Percentiles rank a stretch among this genome's conserved stretches.
Conservation (phyloP, 1,284 basidiomycete genomes). For the Serendipita sp. region DNA sequence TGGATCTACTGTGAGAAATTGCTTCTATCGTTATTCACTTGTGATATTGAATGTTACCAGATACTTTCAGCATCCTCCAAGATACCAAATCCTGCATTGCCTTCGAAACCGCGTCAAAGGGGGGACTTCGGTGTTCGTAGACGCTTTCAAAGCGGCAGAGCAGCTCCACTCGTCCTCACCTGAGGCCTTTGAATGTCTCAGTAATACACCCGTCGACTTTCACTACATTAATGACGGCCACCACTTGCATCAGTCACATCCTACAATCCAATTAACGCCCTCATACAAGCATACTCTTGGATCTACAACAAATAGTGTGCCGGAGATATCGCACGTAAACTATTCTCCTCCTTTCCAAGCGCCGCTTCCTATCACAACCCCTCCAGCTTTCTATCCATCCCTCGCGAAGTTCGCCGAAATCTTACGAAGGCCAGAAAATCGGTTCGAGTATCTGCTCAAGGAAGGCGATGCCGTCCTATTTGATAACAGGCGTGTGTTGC, state of each 20-base stretch:
- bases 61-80: constrained; percentile 79
- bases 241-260: constrained; percentile 67
- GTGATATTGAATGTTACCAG: constrained; percentile 26
- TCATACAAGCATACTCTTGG: constrained; percentile 5
- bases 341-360: constrained; percentile 96
- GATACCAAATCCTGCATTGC: constrained; percentile 85
- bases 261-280: constrained; percentile 54
- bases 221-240: constrained; percentile 88
- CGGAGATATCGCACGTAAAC: constrained; percentile 53
- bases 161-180: constrained; percentile 38
- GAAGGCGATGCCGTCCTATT: constrained; percentile 87
- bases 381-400: constrained; percentile 48
- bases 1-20: constrained; percentile 70
- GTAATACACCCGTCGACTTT: constrained; percentile 58
- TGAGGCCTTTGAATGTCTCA: constrained; percentile 44
- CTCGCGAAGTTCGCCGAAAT: constrained; percentile 48
- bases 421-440: constrained; percentile 40
- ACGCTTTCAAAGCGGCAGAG: constrained; percentile 57
- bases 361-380: constrained; percentile 41
- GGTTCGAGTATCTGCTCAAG: constrained; percentile 52
- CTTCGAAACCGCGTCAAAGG: constrained; percentile 73
- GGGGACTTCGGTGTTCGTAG: constrained; percentile 81
- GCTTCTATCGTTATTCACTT: background rate
- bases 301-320: constrained; percentile 8
- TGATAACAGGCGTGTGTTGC: constrained; percentile 86